Evolutionary conservation across 2,329 filamentous ascomycete genomes (phyloP).

Genomic region (Apiospora sp.): DNA sequence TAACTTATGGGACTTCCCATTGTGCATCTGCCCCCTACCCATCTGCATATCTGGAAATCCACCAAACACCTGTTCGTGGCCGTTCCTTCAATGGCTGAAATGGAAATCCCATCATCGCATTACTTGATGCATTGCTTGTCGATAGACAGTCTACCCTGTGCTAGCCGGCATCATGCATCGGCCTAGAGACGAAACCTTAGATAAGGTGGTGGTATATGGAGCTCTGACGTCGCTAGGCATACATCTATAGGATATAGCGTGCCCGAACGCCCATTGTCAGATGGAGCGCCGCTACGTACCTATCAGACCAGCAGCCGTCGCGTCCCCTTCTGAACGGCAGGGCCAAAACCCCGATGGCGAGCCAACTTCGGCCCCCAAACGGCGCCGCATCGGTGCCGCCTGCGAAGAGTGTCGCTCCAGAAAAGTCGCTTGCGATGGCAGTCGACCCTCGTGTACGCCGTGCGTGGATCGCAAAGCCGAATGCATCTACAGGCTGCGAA

Average conservation of each 20-base stretch:
- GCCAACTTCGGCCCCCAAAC: background rate
- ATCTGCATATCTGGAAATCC: background rate
- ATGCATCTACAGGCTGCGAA: background rate
- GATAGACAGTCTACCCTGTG: background rate
- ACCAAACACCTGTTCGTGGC: background rate
- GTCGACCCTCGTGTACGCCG: constrained; percentile 6
- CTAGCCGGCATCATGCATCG: background rate
- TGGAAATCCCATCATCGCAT: background rate
- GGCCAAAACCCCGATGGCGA: constrained; percentile 6
- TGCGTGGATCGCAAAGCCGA: constrained; percentile 14
- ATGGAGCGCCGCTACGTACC: constrained; percentile 22
- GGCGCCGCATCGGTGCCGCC: background rate
- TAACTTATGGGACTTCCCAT: background rate
- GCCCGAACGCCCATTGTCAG: background rate
- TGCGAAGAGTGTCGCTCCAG: constrained; percentile 19
- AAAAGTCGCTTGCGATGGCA: constrained; percentile 1
- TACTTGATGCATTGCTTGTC: background rate
- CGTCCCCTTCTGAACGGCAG: background rate
- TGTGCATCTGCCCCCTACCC: background rate
- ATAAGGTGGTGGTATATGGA: constrained; percentile 4
- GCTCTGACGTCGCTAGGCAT: constrained; percentile 14
- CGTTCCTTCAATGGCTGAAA: background rate
- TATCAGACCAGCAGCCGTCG: constrained; percentile 4
- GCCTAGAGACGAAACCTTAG: background rate
- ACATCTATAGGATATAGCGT: background rate